These are phyloP conservation scores for Bryopsis sp. DNA, from an alignment of 139 green algal genomes.

Conservation along the genomic window DNA sequence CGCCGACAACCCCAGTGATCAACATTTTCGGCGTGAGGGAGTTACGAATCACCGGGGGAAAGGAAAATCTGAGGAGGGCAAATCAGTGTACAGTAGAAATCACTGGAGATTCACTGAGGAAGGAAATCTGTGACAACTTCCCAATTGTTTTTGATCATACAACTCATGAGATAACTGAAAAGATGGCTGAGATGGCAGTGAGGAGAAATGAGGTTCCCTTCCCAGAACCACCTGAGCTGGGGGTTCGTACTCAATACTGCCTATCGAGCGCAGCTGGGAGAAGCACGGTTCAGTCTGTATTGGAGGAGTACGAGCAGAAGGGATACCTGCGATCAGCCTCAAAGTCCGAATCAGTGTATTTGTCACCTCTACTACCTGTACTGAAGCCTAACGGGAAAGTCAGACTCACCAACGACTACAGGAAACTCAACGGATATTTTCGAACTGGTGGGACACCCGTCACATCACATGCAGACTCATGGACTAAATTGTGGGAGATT, in stretches of 20 bases:
- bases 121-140: no score
- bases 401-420: not conserved
- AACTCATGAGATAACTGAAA: no score
- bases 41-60: no score
- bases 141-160: no score
- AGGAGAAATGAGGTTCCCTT: no score
- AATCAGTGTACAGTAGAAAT: no score
- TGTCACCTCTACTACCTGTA: not conserved
- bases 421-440: not conserved
- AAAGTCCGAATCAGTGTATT: not conserved
- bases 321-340: not conserved
- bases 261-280: not conserved
- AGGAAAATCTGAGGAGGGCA: no score
- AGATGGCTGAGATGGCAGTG: no score
- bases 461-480: not conserved
- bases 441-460: not conserved
- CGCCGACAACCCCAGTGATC: constrained; percentile 1
- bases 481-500: not conserved
- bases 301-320: not conserved
- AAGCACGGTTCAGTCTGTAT: not conserved
- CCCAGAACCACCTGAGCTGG: not conserved
- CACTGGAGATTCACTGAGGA: no score
- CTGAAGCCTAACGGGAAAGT: not conserved
- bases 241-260: not conserved
- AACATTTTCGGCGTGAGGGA: no score